Evolutionary conservation across 2,329 filamentous ascomycete genomes (phyloP), one percentile per base, ranked within the genome.

Genomic region (Colletotrichum tofieldiae): DNA sequence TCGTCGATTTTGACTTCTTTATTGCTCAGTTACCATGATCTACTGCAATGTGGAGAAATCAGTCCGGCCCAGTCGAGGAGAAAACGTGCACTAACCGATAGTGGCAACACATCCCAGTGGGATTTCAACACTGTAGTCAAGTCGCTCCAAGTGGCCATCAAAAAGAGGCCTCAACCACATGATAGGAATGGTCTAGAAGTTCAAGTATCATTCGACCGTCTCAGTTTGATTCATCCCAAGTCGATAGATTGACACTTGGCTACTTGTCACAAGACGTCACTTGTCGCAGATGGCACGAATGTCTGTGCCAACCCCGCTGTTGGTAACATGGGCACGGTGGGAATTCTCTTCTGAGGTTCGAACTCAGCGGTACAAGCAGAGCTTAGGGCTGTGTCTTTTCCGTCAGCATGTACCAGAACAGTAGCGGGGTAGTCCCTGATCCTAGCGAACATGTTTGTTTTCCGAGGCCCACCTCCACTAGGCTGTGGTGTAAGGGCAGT

Each of bases 221-320:
- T 71, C 68, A 71, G 65, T 56, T 45, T 71, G 68, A 63, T 68
- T 71, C 58, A 68, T 68, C 68, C 37, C 51, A 52, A 71, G 49
- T 68, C n/a, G 6, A 35, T 45, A 58, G n/a, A 20, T 58, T 68
- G 64, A 52, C 51, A 55, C 58, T 67, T 58, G 47, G 26, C 65
- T 65, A 68, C 58, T 51, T 68, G 68, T 62, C 68, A 63, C 68
- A 71, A 71, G 68, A 71, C 68, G 65, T 63, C 68, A 71, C 52
- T 67, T 56, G 65, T 68, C 35, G 68, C 68, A 71, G 68, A 52
- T 71, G 51, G 39, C 58, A 67, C 45, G 29, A 16, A 18, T 37
- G 60, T 45, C 63, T 35, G 64, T 47, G 49, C 55, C 18, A 43
- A 51, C 66, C 58, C 65, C 43, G 51, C 51, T 58, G 51, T 41